These are phyloP conservation scores for Paratinospora sagittata DNA, from an alignment of 164 flowering plant species.

Conservation along the genomic window DNA sequence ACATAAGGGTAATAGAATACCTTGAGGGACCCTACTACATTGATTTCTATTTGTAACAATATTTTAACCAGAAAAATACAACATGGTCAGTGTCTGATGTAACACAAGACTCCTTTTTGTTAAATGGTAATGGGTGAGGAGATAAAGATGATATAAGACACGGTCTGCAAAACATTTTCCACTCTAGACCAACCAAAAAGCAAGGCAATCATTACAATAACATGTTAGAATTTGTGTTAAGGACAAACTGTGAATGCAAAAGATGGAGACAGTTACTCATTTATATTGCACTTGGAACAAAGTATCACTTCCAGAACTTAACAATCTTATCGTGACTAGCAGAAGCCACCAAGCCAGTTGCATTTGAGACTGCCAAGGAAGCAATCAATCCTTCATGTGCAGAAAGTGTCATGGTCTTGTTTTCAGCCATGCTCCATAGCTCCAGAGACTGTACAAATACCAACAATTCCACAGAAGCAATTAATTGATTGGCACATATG, in stretches of 20 bases:
- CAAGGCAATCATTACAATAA: not conserved
- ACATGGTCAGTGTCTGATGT: conserved; percentile 8
- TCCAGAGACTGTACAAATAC: conserved; percentile 48
- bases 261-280: conserved; percentile 1
- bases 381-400: conserved; percentile 64
- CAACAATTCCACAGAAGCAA: not conserved
- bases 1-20: not conserved
- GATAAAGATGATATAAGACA: not conserved
- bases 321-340: conserved; percentile 69
- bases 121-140: not conserved
- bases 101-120: not conserved
- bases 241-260: not conserved
- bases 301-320: conserved; percentile 66
- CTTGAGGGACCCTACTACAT: not conserved
- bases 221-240: not conserved
- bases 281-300: not conserved
- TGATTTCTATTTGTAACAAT: not conserved
- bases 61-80: not conserved
- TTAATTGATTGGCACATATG: not conserved
- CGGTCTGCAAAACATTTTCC: not conserved
- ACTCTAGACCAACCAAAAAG: not conserved
- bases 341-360: conserved; percentile 64
- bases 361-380: conserved; percentile 52
- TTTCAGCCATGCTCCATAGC: conserved; percentile 69
- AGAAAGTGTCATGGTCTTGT: conserved; percentile 58